Conservation (phyloP, 176 grass and related monocot genomes). For the Otatea glauca region DNA sequence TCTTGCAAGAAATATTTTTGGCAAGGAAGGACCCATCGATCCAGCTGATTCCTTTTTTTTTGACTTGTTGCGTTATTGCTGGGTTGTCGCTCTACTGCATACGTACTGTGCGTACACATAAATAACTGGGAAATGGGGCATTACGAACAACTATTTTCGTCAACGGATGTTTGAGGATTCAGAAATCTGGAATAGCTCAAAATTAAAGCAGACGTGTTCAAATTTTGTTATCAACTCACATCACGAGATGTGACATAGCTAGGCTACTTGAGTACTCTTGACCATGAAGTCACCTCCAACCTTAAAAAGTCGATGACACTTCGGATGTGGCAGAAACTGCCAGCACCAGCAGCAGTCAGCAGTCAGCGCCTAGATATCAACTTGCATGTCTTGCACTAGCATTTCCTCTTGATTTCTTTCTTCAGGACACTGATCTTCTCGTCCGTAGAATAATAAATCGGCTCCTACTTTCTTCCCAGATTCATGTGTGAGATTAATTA, state of each 20-base stretch:
- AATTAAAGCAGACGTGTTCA: neutral
- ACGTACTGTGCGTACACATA: neutral
- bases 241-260: neutral
- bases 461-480: neutral
- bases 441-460: neutral
- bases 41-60: neutral
- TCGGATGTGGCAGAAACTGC: slow-evolving; percentile 6
- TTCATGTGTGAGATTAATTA: too few species aligned
- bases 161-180: too few species aligned
- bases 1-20: slow-evolving; percentile 6
- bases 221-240: slow-evolving; percentile 3
- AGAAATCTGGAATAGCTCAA: too few species aligned
- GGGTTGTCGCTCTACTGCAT: neutral
- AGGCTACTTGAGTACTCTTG: slow-evolving; percentile 17
- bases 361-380: neutral
- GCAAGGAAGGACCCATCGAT: neutral
- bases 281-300: slow-evolving; percentile 24
- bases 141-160: too few species aligned
- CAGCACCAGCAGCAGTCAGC: neutral
- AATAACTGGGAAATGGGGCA: neutral
- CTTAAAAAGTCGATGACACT: neutral
- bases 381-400: neutral
- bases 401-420: slow-evolving; percentile 4
- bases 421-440: neutral
- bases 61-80: too few species aligned